A percentile compares a stretch with the other conserved stretches of the same genome.
These are phyloP conservation scores for Lactifluus subvellereus DNA, from an alignment of 768 basidiomycete species.

Conservation along the genomic window DNA sequence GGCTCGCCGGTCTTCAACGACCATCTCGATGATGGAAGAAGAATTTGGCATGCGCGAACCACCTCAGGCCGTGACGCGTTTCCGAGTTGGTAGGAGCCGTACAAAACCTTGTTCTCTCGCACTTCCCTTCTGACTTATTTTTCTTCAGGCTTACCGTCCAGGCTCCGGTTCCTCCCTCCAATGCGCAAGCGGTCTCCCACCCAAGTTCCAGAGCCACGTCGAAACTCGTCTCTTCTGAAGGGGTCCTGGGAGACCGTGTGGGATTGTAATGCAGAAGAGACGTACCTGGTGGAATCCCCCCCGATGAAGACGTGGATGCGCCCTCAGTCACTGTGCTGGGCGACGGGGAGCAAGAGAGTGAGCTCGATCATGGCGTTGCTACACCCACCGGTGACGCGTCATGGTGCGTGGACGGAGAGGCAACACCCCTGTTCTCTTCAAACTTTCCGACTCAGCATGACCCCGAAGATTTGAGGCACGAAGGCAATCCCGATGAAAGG, in stretches of 20 bases:
- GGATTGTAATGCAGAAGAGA: constrained; percentile 1
- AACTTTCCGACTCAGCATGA: constrained; percentile 3
- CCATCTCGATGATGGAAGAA: constrained; percentile 13
- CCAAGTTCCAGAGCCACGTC: constrained; percentile 9
- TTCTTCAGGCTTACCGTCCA: constrained; percentile 1
- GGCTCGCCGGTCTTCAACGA: constrained; percentile 8
- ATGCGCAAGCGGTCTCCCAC: constrained; percentile 3
- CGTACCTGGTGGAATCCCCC: neutral
- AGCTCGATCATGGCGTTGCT: neutral
- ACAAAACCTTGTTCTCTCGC: neutral
- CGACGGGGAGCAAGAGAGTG: neutral
- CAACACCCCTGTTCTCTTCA: constrained; percentile 8
- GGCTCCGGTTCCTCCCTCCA: constrained; percentile 1
- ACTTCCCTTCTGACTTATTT: neutral
- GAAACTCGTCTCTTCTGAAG: neutral
- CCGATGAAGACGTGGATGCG: neutral
- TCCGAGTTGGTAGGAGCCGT: neutral
- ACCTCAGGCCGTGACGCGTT: neutral
- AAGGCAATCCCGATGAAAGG: neutral
- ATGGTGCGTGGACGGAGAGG: constrained; percentile 1
- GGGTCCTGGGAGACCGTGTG: constrained; percentile 12
- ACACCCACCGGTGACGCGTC: neutral
- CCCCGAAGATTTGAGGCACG: neutral
- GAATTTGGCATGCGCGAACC: constrained; percentile 10
- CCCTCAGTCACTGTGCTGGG: neutral